phyloP scores from a whole-genome alignment of 176 grass and related monocot genomes.

The Cymbopogon citratus region DNA sequence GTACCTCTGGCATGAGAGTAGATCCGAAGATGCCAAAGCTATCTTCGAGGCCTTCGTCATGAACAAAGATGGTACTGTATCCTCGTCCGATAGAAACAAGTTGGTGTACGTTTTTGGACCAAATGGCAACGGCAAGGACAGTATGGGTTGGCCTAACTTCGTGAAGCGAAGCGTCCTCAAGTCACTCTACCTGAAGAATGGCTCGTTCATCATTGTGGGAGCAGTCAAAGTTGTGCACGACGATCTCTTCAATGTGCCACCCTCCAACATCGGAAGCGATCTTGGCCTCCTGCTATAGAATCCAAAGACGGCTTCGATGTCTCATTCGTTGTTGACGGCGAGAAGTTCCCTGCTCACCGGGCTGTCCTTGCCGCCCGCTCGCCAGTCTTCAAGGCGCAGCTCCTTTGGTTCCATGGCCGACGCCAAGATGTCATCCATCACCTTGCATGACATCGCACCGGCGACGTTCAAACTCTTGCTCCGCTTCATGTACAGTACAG shows the following conservation, averaged over 20 bases:
- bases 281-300: neutral
- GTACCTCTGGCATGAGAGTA: no score
- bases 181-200: no score
- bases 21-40: no score
- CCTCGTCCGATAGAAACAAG: no score
- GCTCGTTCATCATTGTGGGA: no score
- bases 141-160: fast-evolving
- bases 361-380: constrained; percentile 15
- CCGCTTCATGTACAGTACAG: constrained; percentile 44
- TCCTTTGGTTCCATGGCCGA: constrained; percentile 19
- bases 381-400: constrained; percentile 14
- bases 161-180: no score
- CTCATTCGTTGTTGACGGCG: neutral
- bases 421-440: neutral
- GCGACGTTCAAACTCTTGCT: constrained; percentile 28
- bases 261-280: neutral
- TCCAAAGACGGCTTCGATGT: neutral
- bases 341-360: constrained; percentile 14
- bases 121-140: no score
- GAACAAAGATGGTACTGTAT: no score
- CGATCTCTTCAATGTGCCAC: no score
- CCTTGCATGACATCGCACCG: neutral
- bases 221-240: no score
- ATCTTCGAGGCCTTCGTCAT: no score
- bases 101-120: no score